phyloP scores from a whole-genome alignment of 2,329 filamentous ascomycete genomes.

The Sordariomycetes sp. region DNA sequence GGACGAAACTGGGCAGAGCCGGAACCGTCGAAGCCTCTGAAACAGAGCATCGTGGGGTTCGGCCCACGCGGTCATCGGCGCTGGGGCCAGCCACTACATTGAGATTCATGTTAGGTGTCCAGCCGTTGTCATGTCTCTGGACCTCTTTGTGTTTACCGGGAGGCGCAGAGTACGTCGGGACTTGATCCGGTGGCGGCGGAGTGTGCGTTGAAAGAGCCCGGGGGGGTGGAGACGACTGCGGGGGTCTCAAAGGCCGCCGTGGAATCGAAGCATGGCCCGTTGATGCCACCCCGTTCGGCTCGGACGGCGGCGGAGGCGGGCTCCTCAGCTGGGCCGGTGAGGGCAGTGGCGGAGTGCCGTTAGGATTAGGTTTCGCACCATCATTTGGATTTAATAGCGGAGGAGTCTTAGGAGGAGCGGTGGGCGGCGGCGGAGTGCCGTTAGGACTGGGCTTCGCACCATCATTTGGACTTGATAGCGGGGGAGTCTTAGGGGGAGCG shows the following conservation, averaged over 20 bases:
- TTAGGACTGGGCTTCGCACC: background rate
- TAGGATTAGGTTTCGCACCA: background rate
- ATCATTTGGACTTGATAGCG: background rate
- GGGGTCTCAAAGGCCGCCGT: background rate
- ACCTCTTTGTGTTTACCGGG: too few relatives aligned
- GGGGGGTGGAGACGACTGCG: background rate
- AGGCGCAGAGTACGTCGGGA: background rate
- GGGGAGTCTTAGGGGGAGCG: background rate
- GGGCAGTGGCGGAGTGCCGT: background rate
- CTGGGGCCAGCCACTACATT: too few relatives aligned
- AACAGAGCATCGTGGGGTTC: background rate
- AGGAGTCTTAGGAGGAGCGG: background rate
- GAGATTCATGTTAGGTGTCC: too few relatives aligned
- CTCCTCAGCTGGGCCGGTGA: background rate
- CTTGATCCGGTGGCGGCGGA: background rate
- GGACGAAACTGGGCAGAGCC: background rate
- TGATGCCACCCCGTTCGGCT: background rate
- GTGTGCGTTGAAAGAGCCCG: background rate
- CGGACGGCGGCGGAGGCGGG: background rate
- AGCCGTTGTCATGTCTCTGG: too few relatives aligned
- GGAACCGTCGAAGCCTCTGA: background rate
- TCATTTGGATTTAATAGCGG: background rate
- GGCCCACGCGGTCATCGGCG: too few relatives aligned
- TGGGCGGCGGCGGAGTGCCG: background rate
- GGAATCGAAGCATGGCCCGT: background rate